Evolutionary conservation across 768 basidiomycete species (phyloP).

Genomic region (Tulasnella sp.): DNA sequence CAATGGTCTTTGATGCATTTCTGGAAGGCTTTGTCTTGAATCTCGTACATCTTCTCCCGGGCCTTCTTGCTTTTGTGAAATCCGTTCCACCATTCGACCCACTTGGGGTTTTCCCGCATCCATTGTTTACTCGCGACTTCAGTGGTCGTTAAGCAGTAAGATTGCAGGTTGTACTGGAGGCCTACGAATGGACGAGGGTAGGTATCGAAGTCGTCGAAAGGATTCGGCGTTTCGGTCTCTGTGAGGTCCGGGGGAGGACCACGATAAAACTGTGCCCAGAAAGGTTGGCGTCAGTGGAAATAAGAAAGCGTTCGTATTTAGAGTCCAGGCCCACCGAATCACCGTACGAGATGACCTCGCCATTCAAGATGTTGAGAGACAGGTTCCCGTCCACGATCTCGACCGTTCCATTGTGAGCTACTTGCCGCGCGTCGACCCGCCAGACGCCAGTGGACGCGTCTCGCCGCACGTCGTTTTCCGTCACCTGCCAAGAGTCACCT

Average conservation of each 20-base stretch:
- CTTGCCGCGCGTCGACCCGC: conserved; percentile 82
- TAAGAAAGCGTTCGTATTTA: no score
- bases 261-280: conserved; percentile 62
- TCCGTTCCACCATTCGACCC: background rate
- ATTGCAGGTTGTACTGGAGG: background rate
- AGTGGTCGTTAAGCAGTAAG: background rate
- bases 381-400: conserved; percentile 89
- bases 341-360: conserved; percentile 78
- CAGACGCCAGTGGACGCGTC: conserved; percentile 79
- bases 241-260: conserved; percentile 47
- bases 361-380: conserved; percentile 88
- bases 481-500: conserved; percentile 42
- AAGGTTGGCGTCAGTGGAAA: background rate
- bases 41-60: no score
- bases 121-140: background rate
- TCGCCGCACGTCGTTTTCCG: conserved; percentile 73
- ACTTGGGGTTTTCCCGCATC: background rate
- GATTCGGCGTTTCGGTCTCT: background rate
- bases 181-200: background rate
- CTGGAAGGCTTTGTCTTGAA: background rate
- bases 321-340: conserved; percentile 60
- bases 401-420: conserved; percentile 64
- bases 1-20: background rate
- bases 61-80: no score
- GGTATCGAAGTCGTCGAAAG: background rate